A percentile compares a stretch with the other conserved stretches of the same genome.
Conservation (phyloP, 2,329 filamentous ascomycete genomes). For the Colletotrichum camelliae region DNA sequence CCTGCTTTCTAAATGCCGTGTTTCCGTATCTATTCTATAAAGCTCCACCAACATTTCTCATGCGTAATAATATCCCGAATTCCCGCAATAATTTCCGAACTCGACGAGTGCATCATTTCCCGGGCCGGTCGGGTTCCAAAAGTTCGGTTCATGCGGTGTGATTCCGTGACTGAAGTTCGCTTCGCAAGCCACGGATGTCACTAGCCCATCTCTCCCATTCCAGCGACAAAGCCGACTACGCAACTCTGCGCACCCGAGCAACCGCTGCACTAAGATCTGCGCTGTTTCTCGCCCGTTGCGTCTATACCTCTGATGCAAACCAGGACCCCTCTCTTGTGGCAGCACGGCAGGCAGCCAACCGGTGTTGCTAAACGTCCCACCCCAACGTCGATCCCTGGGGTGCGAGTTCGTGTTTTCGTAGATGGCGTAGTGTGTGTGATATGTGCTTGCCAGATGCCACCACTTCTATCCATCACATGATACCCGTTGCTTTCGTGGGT, state of each 20-base stretch:
- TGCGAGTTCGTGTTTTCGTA: not conserved
- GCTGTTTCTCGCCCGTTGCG: not conserved
- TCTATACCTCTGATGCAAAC: constrained; percentile 6
- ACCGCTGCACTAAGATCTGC: not conserved
- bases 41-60: not conserved
- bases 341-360: not conserved
- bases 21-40: not conserved
- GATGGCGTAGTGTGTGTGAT: not conserved
- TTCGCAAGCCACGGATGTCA: constrained; percentile 15
- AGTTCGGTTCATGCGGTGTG: not conserved
- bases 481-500: not conserved
- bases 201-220: constrained; percentile 2
- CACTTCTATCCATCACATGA: not conserved
- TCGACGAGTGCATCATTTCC: not conserved
- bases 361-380: not conserved
- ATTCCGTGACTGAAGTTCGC: not conserved
- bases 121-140: not conserved
- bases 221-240: not conserved
- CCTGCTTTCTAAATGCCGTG: not conserved
- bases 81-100: not conserved
- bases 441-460: not conserved
- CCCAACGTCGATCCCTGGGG: not conserved
- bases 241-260: not conserved
- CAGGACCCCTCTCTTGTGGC: not conserved
- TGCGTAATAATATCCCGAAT: not conserved